Percentiles rank a stretch among this genome's conserved stretches.
Conservation (phyloP, 345 rosid genomes). For the Linum tenue region DNA sequence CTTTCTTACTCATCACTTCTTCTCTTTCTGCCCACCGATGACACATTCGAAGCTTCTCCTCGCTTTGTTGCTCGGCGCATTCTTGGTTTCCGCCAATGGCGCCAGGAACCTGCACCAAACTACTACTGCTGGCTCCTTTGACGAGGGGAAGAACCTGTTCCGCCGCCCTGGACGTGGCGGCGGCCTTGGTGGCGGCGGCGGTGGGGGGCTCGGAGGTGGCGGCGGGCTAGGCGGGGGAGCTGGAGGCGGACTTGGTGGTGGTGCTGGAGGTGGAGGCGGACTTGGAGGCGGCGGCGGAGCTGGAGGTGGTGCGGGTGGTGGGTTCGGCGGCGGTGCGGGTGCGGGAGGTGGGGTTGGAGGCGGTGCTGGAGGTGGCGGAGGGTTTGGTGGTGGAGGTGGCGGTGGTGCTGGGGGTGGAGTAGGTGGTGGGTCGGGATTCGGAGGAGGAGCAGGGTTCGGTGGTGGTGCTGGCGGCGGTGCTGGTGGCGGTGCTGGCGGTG, state of each 20-base stretch:
- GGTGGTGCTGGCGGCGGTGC: not conserved
- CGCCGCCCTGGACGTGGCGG: slow-evolving; percentile 19
- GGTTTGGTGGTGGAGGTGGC: not conserved
- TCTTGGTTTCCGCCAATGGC: slow-evolving; percentile 17
- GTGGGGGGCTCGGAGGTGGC: slow-evolving; percentile 18
- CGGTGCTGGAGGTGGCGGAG: not conserved
- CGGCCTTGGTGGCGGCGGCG: slow-evolving; percentile 27
- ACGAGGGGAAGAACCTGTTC: slow-evolving; percentile 32
- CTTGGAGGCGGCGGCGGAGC: not conserved
- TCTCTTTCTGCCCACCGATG: not conserved
- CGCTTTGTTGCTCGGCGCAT: slow-evolving; percentile 27
- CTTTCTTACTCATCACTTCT: not conserved
- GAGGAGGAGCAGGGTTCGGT: slow-evolving; percentile 1
- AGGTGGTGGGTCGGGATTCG: not conserved
- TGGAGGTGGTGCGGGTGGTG: not conserved
- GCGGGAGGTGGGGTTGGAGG: not conserved
- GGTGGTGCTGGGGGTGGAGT: not conserved
- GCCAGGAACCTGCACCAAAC: slow-evolving; percentile 27
- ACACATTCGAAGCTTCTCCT: slow-evolving; percentile 25
- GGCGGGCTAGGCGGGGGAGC: too few relatives aligned
- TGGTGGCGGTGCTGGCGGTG: not conserved
- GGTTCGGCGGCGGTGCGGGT: not conserved
- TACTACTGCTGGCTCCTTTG: slow-evolving; percentile 20
- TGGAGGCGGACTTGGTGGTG: slow-evolving; percentile 21
- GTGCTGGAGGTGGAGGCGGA: slow-evolving; percentile 19